Conservation (phyloP, 305 asterid genomes). For the Fraxinus albicans region DNA sequence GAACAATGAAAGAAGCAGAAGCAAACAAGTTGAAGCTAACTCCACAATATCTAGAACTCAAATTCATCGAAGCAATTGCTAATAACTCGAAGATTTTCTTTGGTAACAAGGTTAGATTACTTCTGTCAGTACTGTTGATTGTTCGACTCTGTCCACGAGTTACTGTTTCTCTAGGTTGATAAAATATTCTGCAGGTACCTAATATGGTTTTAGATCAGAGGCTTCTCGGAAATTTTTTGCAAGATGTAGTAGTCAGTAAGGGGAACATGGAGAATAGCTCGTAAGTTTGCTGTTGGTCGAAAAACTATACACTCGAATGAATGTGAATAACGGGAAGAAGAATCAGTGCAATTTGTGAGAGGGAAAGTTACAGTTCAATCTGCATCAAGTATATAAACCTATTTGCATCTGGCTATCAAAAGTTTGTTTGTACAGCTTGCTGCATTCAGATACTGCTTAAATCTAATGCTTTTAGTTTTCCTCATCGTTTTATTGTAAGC, state of each 20-base stretch:
- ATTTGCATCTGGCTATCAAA: not conserved
- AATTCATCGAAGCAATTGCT: slow-evolving; percentile 83
- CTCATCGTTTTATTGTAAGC: not conserved
- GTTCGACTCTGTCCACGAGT: not conserved
- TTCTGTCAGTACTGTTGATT: not conserved
- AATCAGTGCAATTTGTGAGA: not conserved
- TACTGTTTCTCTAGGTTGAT: slow-evolving; percentile 20
- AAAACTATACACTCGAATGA: not conserved
- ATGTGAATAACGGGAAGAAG: not conserved
- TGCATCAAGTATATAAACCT: not conserved
- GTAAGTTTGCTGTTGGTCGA: not conserved
- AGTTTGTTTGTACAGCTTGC: not conserved
- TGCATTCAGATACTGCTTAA: not conserved
- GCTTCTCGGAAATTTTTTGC: slow-evolving; percentile 67
- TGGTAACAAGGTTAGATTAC: slow-evolving; percentile 72
- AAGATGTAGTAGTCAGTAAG: slow-evolving; percentile 32
- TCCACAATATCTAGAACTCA: slow-evolving; percentile 80
- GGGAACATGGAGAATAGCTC: slow-evolving; percentile 26
- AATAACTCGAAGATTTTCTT: slow-evolving; percentile 88
- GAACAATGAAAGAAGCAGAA: slow-evolving; percentile 87
- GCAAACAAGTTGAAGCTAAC: slow-evolving; percentile 90
- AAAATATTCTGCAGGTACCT: slow-evolving; percentile 57
- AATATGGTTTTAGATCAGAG: slow-evolving; percentile 83
- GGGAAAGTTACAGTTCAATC: not conserved
- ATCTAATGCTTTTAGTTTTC: not conserved